These are phyloP conservation scores for Elaphomyces granulatus DNA, from an alignment of 495 filamentous ascomycete species.

Conservation along the genomic window DNA sequence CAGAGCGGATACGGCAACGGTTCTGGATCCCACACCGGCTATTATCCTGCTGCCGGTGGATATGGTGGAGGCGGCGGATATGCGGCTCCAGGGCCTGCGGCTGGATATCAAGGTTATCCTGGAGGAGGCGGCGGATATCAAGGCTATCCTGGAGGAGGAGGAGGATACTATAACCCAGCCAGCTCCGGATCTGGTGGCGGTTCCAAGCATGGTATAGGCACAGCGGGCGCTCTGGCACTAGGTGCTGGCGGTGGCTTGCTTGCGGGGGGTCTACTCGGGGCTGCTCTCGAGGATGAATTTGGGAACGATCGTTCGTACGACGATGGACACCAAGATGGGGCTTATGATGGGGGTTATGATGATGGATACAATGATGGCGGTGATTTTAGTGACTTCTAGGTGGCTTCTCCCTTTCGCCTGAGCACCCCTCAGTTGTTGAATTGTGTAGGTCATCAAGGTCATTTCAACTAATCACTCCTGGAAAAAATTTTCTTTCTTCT, in stretches of 20 bases:
- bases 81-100: slow-evolving; percentile 5
- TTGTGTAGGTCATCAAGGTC: no score
- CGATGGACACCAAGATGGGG: slow-evolving; percentile 20
- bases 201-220: slow-evolving; percentile 42
- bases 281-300: slow-evolving; percentile 46
- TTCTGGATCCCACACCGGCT: slow-evolving; percentile 7
- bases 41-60: slow-evolving; percentile 9
- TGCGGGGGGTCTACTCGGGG: slow-evolving; percentile 52
- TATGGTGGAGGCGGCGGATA: slow-evolving; percentile 20
- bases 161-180: neutral
- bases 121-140: slow-evolving; percentile 1
- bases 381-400: slow-evolving; percentile 42
- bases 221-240: slow-evolving; percentile 54
- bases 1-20: slow-evolving; percentile 25
- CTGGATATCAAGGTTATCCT: slow-evolving; percentile 7
- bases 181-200: slow-evolving; percentile 14
- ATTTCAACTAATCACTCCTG: slow-evolving; percentile 1
- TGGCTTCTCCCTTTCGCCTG: neutral
- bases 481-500: slow-evolving; percentile 4
- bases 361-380: slow-evolving; percentile 30
- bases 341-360: slow-evolving; percentile 34
- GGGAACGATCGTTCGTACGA: slow-evolving; percentile 38
- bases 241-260: slow-evolving; percentile 65
- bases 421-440: no score
- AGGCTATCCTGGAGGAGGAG: neutral